Base-by-base conservation (phyloP, 352 stramenopile species). In the Pythium coloratum region DNA sequence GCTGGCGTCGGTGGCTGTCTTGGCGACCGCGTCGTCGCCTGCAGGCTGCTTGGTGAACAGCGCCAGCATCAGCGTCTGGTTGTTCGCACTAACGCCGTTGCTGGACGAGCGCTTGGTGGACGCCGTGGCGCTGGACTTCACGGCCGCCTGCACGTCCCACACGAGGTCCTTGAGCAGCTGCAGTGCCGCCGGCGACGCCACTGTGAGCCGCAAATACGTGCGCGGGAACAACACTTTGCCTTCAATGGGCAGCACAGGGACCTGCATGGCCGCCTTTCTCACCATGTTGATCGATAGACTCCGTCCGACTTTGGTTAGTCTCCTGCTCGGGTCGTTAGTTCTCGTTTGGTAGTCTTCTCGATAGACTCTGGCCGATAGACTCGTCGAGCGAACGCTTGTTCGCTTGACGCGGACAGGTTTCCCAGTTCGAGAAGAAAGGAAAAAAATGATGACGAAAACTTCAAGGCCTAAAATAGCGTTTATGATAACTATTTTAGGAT, bases 81-180 rank as follows among this genome's bases (percentile, higher is more conserved):
- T 83, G 28, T 73, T 67, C 10, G 70, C 28, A 40, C 51, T 10
- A 20, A 61, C 40, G 57, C 56, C 16, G 30, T 14, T 34, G 64
- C 40, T 42, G 26, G 38, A 58, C 51, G 67, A 33, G 24, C 59
- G 20, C 55, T 53, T 55, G 51, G 62, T 20, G 67, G 70, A 38
- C 26, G 51, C 60, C 9, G 75, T 77, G n/a, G 76, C 66, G 65
- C 82, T 88, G 53, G 72, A 55, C 63, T 66, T 77, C 55, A 59
- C 51, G 16, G 47, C 60, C 12, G 78, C 71, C 33, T 84, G 80
- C 14, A 88, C 80, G 54, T 93, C 81, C 85, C 81, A 93, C 18
- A 93, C 77, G 9, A 91, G 70, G 57, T 93, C 82, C 55, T 93
- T 91, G 47, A 93, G 78, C 44, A 93, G 76, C 71, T 89, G 81